phyloP scores from a whole-genome alignment of 139 green algal genomes.

The Picochlorum costavermella region DNA sequence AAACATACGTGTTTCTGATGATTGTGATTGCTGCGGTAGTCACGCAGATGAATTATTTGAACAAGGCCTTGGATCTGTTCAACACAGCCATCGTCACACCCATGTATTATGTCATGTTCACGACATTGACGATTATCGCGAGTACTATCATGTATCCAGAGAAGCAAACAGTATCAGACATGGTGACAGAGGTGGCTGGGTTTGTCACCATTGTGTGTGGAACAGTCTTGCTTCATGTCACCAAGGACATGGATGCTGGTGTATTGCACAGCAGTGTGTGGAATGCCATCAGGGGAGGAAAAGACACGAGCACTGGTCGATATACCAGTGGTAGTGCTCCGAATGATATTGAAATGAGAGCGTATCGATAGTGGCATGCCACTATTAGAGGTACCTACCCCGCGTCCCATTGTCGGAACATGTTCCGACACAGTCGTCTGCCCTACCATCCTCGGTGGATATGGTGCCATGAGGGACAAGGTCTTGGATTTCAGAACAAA shows the following conservation, averaged over 20 bases:
- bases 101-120: constrained; percentile 99
- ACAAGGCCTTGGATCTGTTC: constrained; percentile 94
- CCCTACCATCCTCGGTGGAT: too few species aligned
- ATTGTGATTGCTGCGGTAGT: constrained; percentile 79
- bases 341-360: background rate
- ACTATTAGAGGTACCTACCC: too few species aligned
- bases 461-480: too few species aligned
- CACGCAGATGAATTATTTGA: constrained; percentile 96
- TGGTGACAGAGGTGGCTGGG: constrained; percentile 69
- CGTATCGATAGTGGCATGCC: too few species aligned
- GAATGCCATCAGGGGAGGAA: background rate
- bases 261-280: background rate
- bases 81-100: constrained; percentile 95
- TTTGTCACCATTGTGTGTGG: constrained; percentile 93
- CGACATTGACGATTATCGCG: constrained; percentile 75
- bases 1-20: constrained; percentile 62
- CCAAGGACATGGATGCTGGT: constrained; percentile 64
- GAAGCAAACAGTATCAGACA: constrained; percentile 51
- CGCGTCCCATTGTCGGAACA: too few species aligned
- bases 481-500: too few species aligned
- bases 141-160: constrained; percentile 71
- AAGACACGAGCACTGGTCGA: background rate
- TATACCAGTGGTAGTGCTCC: background rate
- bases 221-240: constrained; percentile 88
- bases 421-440: too few species aligned